These are phyloP conservation scores for Psidium guajava DNA, from an alignment of 345 rosid species.

Conservation along the genomic window DNA sequence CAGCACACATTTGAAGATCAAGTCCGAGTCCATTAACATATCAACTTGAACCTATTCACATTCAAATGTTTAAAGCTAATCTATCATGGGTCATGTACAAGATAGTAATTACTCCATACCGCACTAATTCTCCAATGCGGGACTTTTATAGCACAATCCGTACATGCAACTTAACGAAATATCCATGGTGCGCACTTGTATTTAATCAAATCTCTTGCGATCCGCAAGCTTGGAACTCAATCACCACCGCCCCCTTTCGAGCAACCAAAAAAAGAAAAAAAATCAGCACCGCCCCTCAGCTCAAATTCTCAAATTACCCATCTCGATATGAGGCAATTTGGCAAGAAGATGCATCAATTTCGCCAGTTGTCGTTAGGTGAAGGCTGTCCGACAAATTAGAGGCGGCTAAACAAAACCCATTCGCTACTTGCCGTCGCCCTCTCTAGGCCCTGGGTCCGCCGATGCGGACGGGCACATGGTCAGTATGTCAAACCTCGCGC, in stretches of 20 bases:
- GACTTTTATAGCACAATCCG: too few species aligned
- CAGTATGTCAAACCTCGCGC: neutral
- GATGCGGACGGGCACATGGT: neutral
- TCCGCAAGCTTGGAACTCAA: too few species aligned
- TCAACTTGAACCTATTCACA: neutral
- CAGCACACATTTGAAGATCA: neutral
- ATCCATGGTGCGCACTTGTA: too few species aligned
- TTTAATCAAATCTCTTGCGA: too few species aligned
- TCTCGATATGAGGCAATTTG: neutral
- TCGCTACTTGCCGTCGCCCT: neutral
- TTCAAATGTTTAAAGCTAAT: too few species aligned
- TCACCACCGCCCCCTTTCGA: too few species aligned
- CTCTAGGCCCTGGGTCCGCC: neutral
- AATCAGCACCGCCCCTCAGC: too few species aligned
- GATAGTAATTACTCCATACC: too few species aligned
- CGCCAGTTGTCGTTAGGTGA: neutral
- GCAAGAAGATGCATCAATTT: neutral
- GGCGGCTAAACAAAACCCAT: neutral
- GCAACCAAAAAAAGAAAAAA: too few species aligned
- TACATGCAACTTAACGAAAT: too few species aligned
- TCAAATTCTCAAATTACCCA: neutral
- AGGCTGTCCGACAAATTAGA: neutral
- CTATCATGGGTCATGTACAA: too few species aligned
- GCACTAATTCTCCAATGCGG: too few species aligned
- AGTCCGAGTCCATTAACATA: accelerated